Evolutionary conservation across 2,329 filamentous ascomycete genomes (phyloP).

Genomic region (Aspergillus ibericus): DNA sequence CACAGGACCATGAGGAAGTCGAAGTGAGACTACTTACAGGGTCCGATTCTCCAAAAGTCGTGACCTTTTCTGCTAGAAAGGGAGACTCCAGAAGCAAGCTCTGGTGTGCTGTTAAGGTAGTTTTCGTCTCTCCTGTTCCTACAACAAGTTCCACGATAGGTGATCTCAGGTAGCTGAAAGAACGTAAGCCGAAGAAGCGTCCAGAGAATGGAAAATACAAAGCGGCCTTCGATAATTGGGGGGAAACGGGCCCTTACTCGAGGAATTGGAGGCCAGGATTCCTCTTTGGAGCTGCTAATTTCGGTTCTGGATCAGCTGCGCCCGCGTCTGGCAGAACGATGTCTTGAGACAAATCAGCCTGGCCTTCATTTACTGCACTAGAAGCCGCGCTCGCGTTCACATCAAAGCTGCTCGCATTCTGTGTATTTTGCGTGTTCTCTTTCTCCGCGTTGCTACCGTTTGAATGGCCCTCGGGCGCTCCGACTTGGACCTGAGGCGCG

Average conservation of each 20-base stretch:
- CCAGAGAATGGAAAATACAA: too few relatives aligned
- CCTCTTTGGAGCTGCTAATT: slow-evolving; percentile 20
- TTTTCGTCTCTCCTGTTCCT: slow-evolving; percentile 59
- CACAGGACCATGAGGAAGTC: not conserved
- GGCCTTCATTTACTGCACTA: slow-evolving; percentile 15
- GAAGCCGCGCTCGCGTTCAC: slow-evolving; percentile 28
- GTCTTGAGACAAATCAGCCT: slow-evolving; percentile 23
- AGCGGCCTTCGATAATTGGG: not conserved
- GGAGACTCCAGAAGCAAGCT: slow-evolving; percentile 72
- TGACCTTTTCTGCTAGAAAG: slow-evolving; percentile 66
- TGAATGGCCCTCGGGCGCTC: slow-evolving; percentile 10
- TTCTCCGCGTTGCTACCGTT: not conserved
- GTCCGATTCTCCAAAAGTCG: slow-evolving; percentile 60
- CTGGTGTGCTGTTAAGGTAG: slow-evolving; percentile 75
- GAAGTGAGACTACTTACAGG: slow-evolving; percentile 51
- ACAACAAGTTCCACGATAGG: slow-evolving; percentile 69
- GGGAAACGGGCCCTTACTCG: slow-evolving; percentile 24
- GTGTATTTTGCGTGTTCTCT: not conserved
- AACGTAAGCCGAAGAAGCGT: not conserved
- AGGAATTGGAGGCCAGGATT: slow-evolving; percentile 28
- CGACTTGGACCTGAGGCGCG: slow-evolving; percentile 20
- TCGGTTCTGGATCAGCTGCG: slow-evolving; percentile 16
- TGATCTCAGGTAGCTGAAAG: slow-evolving; percentile 52
- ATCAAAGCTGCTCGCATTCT: slow-evolving; percentile 19
- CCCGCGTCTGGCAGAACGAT: slow-evolving; percentile 22